Conservation (phyloP, 768 basidiomycete genomes). For the Boletus tylopilopsis region DNA sequence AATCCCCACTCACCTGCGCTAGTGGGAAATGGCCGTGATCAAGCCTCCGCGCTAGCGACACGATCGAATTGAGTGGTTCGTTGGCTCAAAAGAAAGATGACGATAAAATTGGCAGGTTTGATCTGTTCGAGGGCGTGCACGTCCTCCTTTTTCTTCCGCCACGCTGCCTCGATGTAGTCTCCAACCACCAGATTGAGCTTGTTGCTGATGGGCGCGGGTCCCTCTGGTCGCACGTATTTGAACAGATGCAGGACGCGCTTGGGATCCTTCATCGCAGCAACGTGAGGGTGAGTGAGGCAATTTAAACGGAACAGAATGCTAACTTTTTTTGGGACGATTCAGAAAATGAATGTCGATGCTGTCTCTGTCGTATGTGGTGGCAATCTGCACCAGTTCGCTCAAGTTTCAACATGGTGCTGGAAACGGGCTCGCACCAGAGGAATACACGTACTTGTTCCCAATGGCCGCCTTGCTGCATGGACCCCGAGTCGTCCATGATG, state of each 20-base stretch:
- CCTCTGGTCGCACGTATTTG: slow-evolving; percentile 38
- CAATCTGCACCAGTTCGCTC: slow-evolving; percentile 44
- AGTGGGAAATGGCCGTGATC: slow-evolving; percentile 50
- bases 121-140: slow-evolving; percentile 29
- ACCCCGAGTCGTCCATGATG: slow-evolving; percentile 58
- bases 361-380: slow-evolving; percentile 48
- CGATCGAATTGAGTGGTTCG: slow-evolving; percentile 47
- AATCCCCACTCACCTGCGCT: slow-evolving; percentile 45
- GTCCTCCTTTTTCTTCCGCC: slow-evolving; percentile 21
- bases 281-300: too few relatives aligned
- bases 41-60: slow-evolving; percentile 44
- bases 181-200: slow-evolving; percentile 38
- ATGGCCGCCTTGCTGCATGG: slow-evolving; percentile 42
- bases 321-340: slow-evolving; percentile 38
- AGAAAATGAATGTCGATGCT: slow-evolving; percentile 65
- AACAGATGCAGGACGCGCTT: slow-evolving; percentile 41
- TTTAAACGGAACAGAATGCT: too few relatives aligned
- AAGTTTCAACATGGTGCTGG: slow-evolving; percentile 22
- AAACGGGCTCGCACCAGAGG: too few relatives aligned
- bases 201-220: slow-evolving; percentile 44
- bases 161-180: slow-evolving; percentile 36
- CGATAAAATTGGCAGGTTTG: slow-evolving; percentile 55
- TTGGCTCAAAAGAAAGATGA: slow-evolving; percentile 53
- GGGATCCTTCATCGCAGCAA: slow-evolving; percentile 34
- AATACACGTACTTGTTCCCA: slow-evolving; percentile 65